These are phyloP conservation scores for Xylaria intraflava DNA, from an alignment of 495 filamentous ascomycete species.

Conservation along the genomic window DNA sequence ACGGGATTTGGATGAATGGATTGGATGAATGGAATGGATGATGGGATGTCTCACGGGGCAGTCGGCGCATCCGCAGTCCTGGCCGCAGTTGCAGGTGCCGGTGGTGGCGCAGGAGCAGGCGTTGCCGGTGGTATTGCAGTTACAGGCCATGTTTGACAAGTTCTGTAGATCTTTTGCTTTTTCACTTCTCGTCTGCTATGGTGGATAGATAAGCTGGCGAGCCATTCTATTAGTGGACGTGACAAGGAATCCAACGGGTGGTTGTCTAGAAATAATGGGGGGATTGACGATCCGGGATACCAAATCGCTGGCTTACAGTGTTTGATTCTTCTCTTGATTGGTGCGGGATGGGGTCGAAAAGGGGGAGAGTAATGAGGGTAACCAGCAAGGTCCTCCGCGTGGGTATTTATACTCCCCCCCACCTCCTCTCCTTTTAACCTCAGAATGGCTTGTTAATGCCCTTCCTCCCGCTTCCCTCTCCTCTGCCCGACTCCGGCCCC, in stretches of 20 bases:
- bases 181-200: slow-evolving; percentile 5
- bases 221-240: background rate
- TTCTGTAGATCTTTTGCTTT: background rate
- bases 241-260: background rate
- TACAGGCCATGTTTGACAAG: slow-evolving; percentile 19
- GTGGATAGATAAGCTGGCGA: background rate
- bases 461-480: background rate
- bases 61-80: slow-evolving; percentile 25
- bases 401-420: slow-evolving; percentile 25
- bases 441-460: background rate
- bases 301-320: slow-evolving; percentile 17
- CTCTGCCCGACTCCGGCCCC: too few species aligned
- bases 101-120: slow-evolving; percentile 22
- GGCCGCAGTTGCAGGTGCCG: slow-evolving; percentile 21
- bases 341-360: slow-evolving; percentile 11
- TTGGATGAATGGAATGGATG: background rate
- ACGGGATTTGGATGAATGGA: background rate
- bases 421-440: too few species aligned
- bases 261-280: background rate
- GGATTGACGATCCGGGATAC: background rate
- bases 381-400: slow-evolving; percentile 20
- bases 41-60: slow-evolving; percentile 17
- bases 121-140: slow-evolving; percentile 19
- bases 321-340: slow-evolving; percentile 17
- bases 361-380: slow-evolving; percentile 3